Evolutionary conservation across 805 yeast genomes (phyloP).

Genomic region (Lachancea lanzarotensis): DNA sequence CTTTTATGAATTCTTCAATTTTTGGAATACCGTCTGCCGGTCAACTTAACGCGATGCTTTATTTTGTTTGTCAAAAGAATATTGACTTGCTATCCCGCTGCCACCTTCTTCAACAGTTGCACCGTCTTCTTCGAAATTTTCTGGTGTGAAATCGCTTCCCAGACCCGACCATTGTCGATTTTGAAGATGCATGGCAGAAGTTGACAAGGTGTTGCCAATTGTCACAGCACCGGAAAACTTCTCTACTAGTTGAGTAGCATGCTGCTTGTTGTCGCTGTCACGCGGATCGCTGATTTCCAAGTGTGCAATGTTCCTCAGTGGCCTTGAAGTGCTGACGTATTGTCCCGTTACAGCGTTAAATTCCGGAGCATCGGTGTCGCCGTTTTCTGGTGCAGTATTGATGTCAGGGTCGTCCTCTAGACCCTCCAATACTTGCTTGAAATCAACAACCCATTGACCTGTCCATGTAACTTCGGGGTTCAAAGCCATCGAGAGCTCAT

Average conservation of each 20-base stretch:
- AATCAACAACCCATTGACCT: constrained; percentile 87
- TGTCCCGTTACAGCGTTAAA: constrained; percentile 87
- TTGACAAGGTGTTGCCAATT: constrained; percentile 74
- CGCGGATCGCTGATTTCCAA: constrained; percentile 48
- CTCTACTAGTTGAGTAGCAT: constrained; percentile 40
- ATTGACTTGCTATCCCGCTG: constrained; percentile 86
- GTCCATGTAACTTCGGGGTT: constrained; percentile 78
- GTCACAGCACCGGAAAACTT: constrained; percentile 53
- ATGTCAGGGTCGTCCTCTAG: constrained; percentile 32
- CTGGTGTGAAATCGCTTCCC: constrained; percentile 69
- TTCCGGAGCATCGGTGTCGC: constrained; percentile 60
- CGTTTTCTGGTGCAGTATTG: constrained; percentile 7
- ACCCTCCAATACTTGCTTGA: constrained; percentile 45
- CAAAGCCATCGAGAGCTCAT: constrained; percentile 78
- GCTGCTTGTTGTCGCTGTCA: constrained; percentile 20
- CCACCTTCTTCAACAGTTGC: constrained; percentile 79
- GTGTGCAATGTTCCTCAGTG: constrained; percentile 62
- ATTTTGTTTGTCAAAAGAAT: constrained; percentile 38
- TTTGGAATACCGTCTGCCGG: too few species aligned
- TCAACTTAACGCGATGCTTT: background rate
- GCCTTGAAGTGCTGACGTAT: constrained; percentile 61
- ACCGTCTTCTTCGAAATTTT: constrained; percentile 47
- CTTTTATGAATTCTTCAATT: too few species aligned
- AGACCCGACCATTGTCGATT: constrained; percentile 79
- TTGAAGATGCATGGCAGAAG: constrained; percentile 76